These are phyloP conservation scores for Peltaster fructicola DNA, from an alignment of 2,329 filamentous ascomycete genomes.

Conservation along the genomic window DNA sequence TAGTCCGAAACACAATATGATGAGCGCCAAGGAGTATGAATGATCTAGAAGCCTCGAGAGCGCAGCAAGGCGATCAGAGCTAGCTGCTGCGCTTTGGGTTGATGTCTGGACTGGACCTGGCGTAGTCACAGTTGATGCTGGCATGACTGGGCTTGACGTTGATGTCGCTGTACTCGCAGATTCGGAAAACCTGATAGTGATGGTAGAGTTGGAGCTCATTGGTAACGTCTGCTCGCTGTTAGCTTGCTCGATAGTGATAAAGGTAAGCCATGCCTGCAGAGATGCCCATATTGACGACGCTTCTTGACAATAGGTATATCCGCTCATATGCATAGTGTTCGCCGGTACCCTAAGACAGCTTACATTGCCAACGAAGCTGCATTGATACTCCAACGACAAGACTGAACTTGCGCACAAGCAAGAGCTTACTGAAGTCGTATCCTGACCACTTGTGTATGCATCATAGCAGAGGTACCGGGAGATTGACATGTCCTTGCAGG, in stretches of 20 bases:
- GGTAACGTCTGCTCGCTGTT: not conserved
- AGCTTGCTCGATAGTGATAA: not conserved
- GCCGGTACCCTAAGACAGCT: constrained; percentile 1
- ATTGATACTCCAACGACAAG: constrained; percentile 1
- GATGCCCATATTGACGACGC: not conserved
- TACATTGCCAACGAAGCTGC: constrained; percentile 1
- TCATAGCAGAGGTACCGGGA: constrained; percentile 1
- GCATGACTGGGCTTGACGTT: constrained; percentile 1
- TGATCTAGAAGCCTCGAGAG: not conserved
- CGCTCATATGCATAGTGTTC: not conserved
- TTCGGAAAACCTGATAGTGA: not conserved
- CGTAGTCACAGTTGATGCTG: constrained; percentile 1
- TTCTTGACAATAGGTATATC: constrained; percentile 1
- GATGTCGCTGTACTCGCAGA: not conserved
- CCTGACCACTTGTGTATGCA: constrained; percentile 1
- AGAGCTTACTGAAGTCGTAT: constrained; percentile 1
- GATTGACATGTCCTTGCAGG: constrained; percentile 1
- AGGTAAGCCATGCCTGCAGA: not conserved
- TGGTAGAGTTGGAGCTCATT: constrained; percentile 1
- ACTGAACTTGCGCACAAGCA: not conserved
- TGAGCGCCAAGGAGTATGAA: not conserved
- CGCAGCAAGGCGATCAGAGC: not conserved
- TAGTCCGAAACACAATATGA: not conserved
- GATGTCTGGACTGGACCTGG: not conserved
- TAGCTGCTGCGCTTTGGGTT: not conserved